Evolutionary conservation across 768 basidiomycete genomes (phyloP), one percentile per base, ranked within the genome.

Genomic region (Suillus decipiens): DNA sequence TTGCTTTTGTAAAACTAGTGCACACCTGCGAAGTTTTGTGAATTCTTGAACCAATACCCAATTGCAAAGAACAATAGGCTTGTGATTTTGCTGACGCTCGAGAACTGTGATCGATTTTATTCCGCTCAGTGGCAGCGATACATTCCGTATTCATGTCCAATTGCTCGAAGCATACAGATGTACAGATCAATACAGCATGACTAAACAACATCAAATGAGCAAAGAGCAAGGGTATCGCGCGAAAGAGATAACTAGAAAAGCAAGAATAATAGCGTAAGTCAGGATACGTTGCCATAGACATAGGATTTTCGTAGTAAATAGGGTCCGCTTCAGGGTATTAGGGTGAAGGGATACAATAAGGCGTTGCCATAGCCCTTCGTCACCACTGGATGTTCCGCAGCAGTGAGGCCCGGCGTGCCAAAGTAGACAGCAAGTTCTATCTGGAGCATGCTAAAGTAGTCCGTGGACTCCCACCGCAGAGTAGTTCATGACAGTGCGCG

Each of bases 331-430:
- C 59, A 63, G 34, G 19, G 17, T 22, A 63, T 31, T 60, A 47
- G 8, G n/a, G 45, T 60, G 34, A 24, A 39, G 22, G 28, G 19
- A 60, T 33, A 22, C 15, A 7, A 34, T 37, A 1, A 14, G 60
- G 24, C 54, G 39, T 17, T 24, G 55, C 54, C 55, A 6, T 22
- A 31, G 22, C 61, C 41, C 9, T 28, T 61, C 56, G 55, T 62
- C 61, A 43, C 45, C 10, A 3, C 39, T 19, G 19, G 19, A 56
- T 61, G 41, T 60, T 61, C 59, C 61, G 8, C 43, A 62, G 57
- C 61, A 62, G 59, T 34, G 34, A 62, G 61, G 59, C 61, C 3
- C 22, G 59, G 33, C 59, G 61, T 61, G 42, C 61, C 61, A 61
- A 31, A 39, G 57, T 22, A 36, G 19, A 34, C 22, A 24, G 34